These are phyloP conservation scores for Suaeda aralocaspica DNA, from an alignment of 148 eudicot species.

Conservation along the genomic window DNA sequence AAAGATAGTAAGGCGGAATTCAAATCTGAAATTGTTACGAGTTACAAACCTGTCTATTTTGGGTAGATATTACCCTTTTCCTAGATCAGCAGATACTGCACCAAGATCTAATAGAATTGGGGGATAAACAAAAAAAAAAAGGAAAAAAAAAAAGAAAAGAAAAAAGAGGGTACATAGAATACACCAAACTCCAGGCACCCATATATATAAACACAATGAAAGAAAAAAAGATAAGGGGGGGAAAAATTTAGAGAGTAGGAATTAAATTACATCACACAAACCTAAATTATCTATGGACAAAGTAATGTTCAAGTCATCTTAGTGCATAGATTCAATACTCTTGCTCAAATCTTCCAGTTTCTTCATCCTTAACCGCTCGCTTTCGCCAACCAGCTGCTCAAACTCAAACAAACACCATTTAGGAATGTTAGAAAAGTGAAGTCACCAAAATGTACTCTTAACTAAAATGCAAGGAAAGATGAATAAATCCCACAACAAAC, in stretches of 20 bases:
- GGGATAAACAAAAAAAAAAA: slow-evolving; percentile 25
- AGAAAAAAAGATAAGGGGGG: slow-evolving; percentile 9
- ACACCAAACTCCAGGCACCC: slow-evolving; percentile 50
- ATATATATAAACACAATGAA: slow-evolving; percentile 29
- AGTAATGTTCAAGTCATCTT: slow-evolving; percentile 14
- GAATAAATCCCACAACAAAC: neutral
- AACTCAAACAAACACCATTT: neutral
- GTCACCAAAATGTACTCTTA: slow-evolving; percentile 8
- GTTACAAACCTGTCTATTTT: slow-evolving; percentile 63
- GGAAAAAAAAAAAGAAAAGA: slow-evolving; percentile 11
- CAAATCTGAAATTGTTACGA: slow-evolving; percentile 25
- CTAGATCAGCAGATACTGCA: slow-evolving; percentile 56
- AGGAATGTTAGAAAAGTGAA: neutral
- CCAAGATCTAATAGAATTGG: slow-evolving; percentile 31
- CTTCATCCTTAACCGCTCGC: slow-evolving; percentile 82
- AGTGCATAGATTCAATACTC: slow-evolving; percentile 59
- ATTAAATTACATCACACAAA: slow-evolving; percentile 61
- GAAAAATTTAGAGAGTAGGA: neutral
- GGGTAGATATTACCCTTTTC: slow-evolving; percentile 35
- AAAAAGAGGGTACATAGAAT: slow-evolving; percentile 23
- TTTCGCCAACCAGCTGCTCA: slow-evolving; percentile 77
- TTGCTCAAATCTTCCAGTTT: slow-evolving; percentile 87
- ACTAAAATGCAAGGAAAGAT: neutral
- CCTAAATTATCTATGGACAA: slow-evolving; percentile 45
- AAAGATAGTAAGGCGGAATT: slow-evolving; percentile 30